Evolutionary conservation across 306 rosid species (phyloP), one percentile per base, ranked within the genome.

Genomic region (Quercus rubra): DNA sequence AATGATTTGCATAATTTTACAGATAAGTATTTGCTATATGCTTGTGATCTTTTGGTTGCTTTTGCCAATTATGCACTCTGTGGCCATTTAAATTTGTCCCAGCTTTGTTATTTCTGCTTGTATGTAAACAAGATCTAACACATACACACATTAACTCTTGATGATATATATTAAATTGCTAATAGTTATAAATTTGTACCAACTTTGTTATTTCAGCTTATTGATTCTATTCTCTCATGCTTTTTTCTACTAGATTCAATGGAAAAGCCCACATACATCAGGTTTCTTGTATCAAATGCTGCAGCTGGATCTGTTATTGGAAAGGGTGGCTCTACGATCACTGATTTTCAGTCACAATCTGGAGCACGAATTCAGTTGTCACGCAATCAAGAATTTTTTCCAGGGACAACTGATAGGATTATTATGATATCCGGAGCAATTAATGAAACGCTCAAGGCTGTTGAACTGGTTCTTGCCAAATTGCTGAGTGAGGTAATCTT

Each of bases 281-380:
- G 88, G 90, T 96, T 96, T 88, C 96, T 96, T 27, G 99, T 93
- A 77, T 96, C 99, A 73, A 96, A 96, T 84, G 91, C 98, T 83
- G 99, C 99, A 9, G 99, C 99, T 85, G 99, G 99, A 77, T 96
- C 99, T 84, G 98, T 96, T 71, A 96, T 96, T 82, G 99, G 99
- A 81, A 96, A 96, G 88, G 99, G 99, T 64, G 99, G 99, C 56
- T 93, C 99, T 55, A 96, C 99, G n/a, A 96, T 96, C 85, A 93
- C 95, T 74, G 99, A 96, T 78, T 96, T 96, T 84, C 99, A 96
- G 82, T 90, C 99, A 18, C 94, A 93, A 75, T 93, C 99, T 79
- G 99, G 99, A 74, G 99, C 99, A 74, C 91, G 99, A 70, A 96
- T 96, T 75, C 99, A 93, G 86, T 81, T 96, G 87, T 96, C 99